Percentiles rank a stretch among this genome's conserved stretches.
These are phyloP conservation scores for Trapa incisa DNA, from an alignment of 345 rosid species.

Conservation along the genomic window DNA sequence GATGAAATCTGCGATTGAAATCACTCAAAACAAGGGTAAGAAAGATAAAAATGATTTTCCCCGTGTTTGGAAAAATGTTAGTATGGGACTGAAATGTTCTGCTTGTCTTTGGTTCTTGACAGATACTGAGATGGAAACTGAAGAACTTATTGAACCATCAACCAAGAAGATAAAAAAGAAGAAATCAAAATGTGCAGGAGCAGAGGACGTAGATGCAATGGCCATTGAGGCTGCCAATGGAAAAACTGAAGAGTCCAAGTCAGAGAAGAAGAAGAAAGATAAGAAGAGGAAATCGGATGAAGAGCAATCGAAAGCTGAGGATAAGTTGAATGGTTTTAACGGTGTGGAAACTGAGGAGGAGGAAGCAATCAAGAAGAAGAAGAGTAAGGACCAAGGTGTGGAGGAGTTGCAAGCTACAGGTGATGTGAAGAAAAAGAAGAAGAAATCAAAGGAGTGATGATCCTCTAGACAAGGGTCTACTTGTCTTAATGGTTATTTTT, in stretches of 20 bases:
- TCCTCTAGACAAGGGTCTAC: neutral
- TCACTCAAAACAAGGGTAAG: constrained; percentile 42
- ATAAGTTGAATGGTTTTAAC: constrained; percentile 15
- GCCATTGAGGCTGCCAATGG: constrained; percentile 17
- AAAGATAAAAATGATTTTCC: neutral
- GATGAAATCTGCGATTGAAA: constrained; percentile 67
- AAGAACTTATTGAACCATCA: constrained; percentile 35
- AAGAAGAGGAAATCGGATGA: constrained; percentile 23
- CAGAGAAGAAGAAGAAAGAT: constrained; percentile 38
- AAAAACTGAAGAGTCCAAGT: constrained; percentile 25
- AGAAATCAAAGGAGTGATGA: constrained; percentile 25
- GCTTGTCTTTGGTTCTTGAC: neutral
- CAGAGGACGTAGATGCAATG: constrained; percentile 22
- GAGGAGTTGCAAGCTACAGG: constrained; percentile 17
- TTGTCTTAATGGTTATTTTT: neutral
- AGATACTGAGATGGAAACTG: constrained; percentile 19
- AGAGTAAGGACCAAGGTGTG: constrained; percentile 18
- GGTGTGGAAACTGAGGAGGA: constrained; percentile 13
- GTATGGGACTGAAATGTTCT: neutral
- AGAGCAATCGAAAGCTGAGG: constrained; percentile 17
- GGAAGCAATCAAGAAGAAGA: constrained; percentile 31
- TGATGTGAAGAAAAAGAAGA: constrained; percentile 33
- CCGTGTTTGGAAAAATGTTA: too few relatives aligned
- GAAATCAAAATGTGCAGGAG: constrained; percentile 29
- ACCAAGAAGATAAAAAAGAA: constrained; percentile 43